Evolutionary conservation across 2,329 filamentous ascomycete genomes (phyloP).

Genomic region (Chalara sp.): DNA sequence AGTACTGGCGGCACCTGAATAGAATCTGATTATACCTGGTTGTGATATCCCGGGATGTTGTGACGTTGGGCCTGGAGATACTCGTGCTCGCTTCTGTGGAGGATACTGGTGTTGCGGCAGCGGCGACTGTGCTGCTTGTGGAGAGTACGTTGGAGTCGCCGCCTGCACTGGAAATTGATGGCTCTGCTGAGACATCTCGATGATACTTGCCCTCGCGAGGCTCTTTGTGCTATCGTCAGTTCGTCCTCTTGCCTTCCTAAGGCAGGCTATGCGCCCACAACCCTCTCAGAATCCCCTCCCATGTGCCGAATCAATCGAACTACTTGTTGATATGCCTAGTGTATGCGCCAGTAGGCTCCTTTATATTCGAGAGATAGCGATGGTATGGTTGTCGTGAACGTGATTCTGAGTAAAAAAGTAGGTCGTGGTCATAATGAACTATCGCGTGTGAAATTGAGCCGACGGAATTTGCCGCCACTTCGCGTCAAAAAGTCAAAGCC

Average conservation of each 20-base stretch:
- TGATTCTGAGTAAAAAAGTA: no score
- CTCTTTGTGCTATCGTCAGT: background rate
- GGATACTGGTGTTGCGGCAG: constrained; percentile 54
- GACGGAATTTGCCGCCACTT: no score
- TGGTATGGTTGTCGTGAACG: no score
- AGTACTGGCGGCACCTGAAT: no score
- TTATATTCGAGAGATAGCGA: no score
- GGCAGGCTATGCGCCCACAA: background rate
- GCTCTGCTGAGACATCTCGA: constrained; percentile 29
- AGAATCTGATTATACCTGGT: no score
- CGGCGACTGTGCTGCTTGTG: constrained; percentile 45
- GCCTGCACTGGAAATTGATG: constrained; percentile 29
- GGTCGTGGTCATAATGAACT: no score
- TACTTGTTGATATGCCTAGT: no score
- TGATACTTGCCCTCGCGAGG: background rate
- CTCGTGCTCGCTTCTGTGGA: constrained; percentile 65
- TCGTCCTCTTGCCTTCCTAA: background rate
- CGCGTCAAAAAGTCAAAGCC: no score
- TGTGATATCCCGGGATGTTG: constrained; percentile 34
- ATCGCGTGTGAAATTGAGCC: no score
- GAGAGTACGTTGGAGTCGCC: constrained; percentile 52
- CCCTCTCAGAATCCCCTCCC: background rate
- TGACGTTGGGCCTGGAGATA: constrained; percentile 63
- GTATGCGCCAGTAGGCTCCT: no score
- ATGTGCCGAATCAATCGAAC: background rate